Evolutionary conservation across 2,329 filamentous ascomycete genomes (phyloP), one percentile per base, ranked within the genome.

Genomic region (Fusarium cyanostomum): DNA sequence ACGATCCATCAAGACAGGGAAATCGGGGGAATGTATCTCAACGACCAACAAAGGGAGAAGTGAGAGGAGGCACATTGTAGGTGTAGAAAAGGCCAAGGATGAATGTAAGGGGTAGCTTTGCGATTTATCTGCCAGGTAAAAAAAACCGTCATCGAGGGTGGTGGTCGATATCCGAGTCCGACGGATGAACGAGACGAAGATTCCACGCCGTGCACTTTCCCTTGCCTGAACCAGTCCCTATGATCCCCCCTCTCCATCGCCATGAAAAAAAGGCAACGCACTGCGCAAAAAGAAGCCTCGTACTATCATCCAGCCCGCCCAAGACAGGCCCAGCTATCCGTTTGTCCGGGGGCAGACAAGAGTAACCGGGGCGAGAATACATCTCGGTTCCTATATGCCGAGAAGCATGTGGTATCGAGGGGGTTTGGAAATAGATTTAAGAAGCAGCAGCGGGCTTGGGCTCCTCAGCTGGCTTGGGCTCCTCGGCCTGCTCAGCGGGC

Each of bases 361-460:
- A 68, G 62, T 67, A 70, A 62, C 68, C 60, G 60, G 67, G 69
- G 71, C 69, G 69, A 67, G 60, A 70, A 67, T 52, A 71, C 74
- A 71, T 73, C 72, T 76, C 75, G 73, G 73, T 71, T 71, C 70
- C 72, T 65, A 59, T 65, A 66, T 67, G 71, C 74, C 75, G 72
- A 77, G 72, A 76, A 70, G 74, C 71, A 69, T 69, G 71, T 76
- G 74, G 73, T 76, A 76, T 78, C 75, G 68, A 64, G 61, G 70
- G 65, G 62, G 64, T 70, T 66, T 64, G 74, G 69, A 66, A 59
- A 57, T 64, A 72, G 55, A 80, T 82, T 64, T 87, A 86, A 68
- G 84, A 86, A 68, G 84, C 76, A 63, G 84, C 82, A 64, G 79
- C 74, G 64, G 78, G 72, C 46, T 77, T 76, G 59, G 78, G 71